These are phyloP conservation scores for Sphagnum fallax DNA, from an alignment of 228 moss, liverwort and hornwort genomes.

Conservation along the genomic window DNA sequence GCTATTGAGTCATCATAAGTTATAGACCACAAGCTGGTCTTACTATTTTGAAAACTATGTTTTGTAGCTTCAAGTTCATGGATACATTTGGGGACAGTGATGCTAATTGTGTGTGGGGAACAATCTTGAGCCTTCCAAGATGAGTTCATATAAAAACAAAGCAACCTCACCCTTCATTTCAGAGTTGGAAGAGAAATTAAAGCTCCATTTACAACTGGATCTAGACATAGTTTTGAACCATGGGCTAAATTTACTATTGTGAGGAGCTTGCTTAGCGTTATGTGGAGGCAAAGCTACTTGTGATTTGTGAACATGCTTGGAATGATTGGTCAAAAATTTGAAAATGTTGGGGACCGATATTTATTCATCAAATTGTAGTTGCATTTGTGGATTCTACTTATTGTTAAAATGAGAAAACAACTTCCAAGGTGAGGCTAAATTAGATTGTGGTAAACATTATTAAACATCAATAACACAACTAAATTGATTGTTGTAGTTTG, in stretches of 20 bases:
- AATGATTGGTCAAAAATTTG: conserved; percentile 9
- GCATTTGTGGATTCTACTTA: background rate
- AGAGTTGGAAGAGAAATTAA: conserved; percentile 6
- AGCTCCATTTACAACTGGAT: conserved; percentile 19
- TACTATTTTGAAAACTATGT: too few species aligned
- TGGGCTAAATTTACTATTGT: conserved; percentile 17
- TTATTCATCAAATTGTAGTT: conserved; percentile 8
- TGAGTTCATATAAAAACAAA: too few species aligned
- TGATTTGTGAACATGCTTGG: conserved; percentile 9
- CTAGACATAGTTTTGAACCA: conserved; percentile 15
- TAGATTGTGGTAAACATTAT: conserved; percentile 7
- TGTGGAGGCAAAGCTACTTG: conserved; percentile 7
- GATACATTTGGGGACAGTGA: too few species aligned
- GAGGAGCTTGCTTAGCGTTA: background rate
- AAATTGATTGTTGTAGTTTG: conserved; percentile 9
- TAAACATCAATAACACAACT: conserved; percentile 8
- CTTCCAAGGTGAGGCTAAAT: conserved; percentile 23
- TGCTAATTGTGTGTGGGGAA: too few species aligned
- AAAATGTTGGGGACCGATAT: background rate
- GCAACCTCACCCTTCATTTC: background rate
- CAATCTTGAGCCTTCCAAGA: too few species aligned
- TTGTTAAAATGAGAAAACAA: conserved; percentile 20
- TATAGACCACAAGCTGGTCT: too few species aligned
- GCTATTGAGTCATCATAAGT: too few species aligned
- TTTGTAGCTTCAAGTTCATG: too few species aligned